Evolutionary conservation across 805 yeast genomes (phyloP), one percentile per base, ranked within the genome.

Genomic region (Wickerhamomyces alni): DNA sequence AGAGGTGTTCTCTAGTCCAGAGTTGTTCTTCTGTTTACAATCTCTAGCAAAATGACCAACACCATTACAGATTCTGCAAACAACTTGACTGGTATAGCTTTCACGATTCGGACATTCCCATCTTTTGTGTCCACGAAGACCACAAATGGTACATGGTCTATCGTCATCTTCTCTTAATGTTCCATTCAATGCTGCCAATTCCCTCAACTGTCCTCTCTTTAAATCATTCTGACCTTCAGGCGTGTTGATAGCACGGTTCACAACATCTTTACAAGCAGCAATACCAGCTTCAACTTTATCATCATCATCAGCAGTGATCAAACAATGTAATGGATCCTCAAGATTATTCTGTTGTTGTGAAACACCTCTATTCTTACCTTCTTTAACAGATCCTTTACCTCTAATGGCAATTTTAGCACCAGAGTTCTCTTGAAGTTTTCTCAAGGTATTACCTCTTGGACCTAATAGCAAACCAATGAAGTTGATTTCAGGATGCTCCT

Each of bases 301-400:
- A 45, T 78, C 87, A 13, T 80, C 70, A 48, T 88, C 96, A 1
- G 93, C 87, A 3, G 85, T 84, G 36, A 93, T 79, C 30, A 89
- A 62, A 52, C 95, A 89, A 61, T 93, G 99, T 39, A 94, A 62
- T 31, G 87, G 95, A 43, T 94, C 99, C 33, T 81, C 79, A 48
- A 80, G 65, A 43, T 77, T 73, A 44, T 73, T 69, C 25, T 74
- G 74, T 30, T 53, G 55, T 3, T 50, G 31, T 7, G 58, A 36
- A 22, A 41, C 37, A 13, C 67, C 69, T 31, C 71, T 66, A 41
- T 75, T 74, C 58, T 80, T 83, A 25, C 98, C 98, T 55, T 87
- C 95, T 55, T 91, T 91, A 16, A 88, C 95, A 1, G 97, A 89
- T 0, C 99, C 99, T 50, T 84, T 80, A 21, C 99, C 99, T 50